Evolutionary conservation across 2,329 filamentous ascomycete species (phyloP).

Genomic region (Alternaria tenuissima): DNA sequence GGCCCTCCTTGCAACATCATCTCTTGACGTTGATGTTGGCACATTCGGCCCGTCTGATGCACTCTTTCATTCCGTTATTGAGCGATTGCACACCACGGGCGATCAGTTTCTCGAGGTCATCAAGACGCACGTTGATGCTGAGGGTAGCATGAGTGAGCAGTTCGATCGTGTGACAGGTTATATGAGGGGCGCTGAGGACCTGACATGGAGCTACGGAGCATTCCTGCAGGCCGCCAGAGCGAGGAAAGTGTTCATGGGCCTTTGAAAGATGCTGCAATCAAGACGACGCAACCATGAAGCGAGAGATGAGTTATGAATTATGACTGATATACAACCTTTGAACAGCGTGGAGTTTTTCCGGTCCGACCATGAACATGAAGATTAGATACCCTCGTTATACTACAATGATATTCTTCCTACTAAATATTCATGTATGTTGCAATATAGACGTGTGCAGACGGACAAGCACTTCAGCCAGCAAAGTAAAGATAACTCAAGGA

Average conservation of each 20-base stretch:
- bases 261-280: constrained; percentile 10
- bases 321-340: neutral
- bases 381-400: constrained; percentile 13
- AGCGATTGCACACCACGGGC: constrained; percentile 44
- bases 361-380: neutral
- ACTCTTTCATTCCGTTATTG: constrained; percentile 41
- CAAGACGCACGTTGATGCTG: constrained; percentile 48
- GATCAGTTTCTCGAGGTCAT: constrained; percentile 55
- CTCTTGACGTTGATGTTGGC: constrained; percentile 29
- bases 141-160: constrained; percentile 55
- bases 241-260: constrained; percentile 27
- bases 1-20: constrained; percentile 41
- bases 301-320: constrained; percentile 23
- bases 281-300: neutral
- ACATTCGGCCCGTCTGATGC: constrained; percentile 40
- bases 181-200: constrained; percentile 52
- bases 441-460: accelerated
- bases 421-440: neutral
- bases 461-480: neutral
- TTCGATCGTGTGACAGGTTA: constrained; percentile 53
- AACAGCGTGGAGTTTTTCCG: constrained; percentile 1
- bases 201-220: constrained; percentile 58
- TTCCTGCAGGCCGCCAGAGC: constrained; percentile 53
- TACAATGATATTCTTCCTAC: neutral
- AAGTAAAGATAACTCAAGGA: neutral